Evolutionary conservation across 495 filamentous ascomycete genomes (phyloP).

Genomic region (Podospora tetraspora): DNA sequence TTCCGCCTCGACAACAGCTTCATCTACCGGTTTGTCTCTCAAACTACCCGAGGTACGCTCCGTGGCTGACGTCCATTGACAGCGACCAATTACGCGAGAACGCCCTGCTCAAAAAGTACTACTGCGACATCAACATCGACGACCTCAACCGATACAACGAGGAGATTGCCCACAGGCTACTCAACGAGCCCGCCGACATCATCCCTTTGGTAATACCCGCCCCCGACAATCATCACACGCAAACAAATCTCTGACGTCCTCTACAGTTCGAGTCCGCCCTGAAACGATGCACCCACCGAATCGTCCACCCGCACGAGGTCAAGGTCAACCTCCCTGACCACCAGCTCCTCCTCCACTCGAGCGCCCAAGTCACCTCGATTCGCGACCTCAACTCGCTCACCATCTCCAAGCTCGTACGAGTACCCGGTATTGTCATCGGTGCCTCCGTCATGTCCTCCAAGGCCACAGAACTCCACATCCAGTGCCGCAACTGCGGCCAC

Average conservation of each 20-base stretch:
- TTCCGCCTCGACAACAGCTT: constrained; percentile 95
- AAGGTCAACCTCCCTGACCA: constrained; percentile 75
- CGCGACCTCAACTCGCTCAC: constrained; percentile 88
- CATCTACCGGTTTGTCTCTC: constrained; percentile 67
- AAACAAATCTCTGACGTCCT: not conserved
- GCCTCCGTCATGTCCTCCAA: constrained; percentile 96
- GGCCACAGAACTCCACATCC: constrained; percentile 77
- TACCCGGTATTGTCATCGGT: constrained; percentile 96
- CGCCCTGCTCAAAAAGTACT: constrained; percentile 89
- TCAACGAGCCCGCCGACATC: constrained; percentile 84
- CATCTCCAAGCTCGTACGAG: constrained; percentile 90
- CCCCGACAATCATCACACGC: too few relatives aligned
- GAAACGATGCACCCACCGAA: constrained; percentile 82
- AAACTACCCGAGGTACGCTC: too few relatives aligned
- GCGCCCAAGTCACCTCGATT: constrained; percentile 83
- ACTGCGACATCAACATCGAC: constrained; percentile 93
- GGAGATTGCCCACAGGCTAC: constrained; percentile 86
- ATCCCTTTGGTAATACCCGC: constrained; percentile 70
- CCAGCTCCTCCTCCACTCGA: constrained; percentile 92
- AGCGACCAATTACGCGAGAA: constrained; percentile 97
- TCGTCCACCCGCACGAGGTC: constrained; percentile 71
- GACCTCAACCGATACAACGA: constrained; percentile 97
- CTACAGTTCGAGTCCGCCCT: constrained; percentile 83
- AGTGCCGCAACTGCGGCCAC: constrained; percentile 83
- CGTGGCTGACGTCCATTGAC: constrained; percentile 19